Conservation (phyloP, 352 stramenopile species). For the Phytophthora fragariae region DNA sequence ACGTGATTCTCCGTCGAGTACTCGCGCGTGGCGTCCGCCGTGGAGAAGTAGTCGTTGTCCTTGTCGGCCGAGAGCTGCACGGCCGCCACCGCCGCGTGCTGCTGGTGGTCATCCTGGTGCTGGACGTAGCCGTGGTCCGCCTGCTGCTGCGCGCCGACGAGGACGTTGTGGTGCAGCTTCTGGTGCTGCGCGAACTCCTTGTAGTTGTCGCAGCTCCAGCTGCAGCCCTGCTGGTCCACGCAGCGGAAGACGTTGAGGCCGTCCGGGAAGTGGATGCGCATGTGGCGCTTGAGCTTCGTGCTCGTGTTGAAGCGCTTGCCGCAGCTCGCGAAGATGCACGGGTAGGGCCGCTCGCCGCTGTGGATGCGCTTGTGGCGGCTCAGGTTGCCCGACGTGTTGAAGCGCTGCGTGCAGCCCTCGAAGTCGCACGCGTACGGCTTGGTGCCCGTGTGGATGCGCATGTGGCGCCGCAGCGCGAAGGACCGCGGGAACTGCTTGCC, state of each 20-base stretch:
- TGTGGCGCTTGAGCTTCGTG: conserved; percentile 91
- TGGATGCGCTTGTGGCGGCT: conserved; percentile 91
- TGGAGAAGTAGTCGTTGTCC: conserved; percentile 55
- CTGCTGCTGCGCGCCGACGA: conserved; percentile 54
- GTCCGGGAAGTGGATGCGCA: conserved; percentile 88
- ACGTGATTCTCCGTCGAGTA: too few relatives aligned
- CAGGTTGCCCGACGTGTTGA: conserved; percentile 90
- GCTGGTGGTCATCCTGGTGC: conserved; percentile 7
- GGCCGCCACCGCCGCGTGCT: background rate
- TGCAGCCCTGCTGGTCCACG: conserved; percentile 53
- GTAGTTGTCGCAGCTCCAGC: conserved; percentile 84
- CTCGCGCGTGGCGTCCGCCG: conserved; percentile 35
- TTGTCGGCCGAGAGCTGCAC: conserved; percentile 20
- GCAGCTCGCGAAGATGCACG: conserved; percentile 78
- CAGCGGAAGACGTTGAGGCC: conserved; percentile 81
- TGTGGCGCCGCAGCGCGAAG: conserved; percentile 84
- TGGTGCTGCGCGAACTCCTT: conserved; percentile 85
- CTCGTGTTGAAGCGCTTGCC: conserved; percentile 90
- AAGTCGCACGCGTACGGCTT: conserved; percentile 87
- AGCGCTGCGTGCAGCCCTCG: conserved; percentile 76
- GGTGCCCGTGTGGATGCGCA: conserved; percentile 86
- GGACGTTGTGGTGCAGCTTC: conserved; percentile 77
- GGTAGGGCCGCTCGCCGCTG: conserved; percentile 83
- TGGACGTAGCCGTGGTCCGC: conserved; percentile 15
- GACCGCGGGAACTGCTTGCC: conserved; percentile 87